Evolutionary conservation across 1,139 yeast genomes (phyloP).

Genomic region (Nakaseomyces delphensis): DNA sequence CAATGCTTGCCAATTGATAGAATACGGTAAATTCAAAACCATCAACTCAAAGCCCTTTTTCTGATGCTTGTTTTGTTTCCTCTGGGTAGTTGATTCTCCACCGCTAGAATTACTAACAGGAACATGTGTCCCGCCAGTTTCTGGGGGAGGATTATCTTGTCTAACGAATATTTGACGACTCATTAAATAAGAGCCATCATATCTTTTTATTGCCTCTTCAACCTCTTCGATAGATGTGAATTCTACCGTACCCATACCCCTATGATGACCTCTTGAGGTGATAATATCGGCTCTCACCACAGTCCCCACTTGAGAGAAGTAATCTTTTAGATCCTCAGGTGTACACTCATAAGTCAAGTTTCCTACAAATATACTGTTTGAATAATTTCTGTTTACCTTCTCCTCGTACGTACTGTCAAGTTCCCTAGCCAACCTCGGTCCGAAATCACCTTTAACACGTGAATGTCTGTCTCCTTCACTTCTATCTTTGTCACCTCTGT

Average conservation of each 20-base stretch:
- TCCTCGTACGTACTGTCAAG: slow-evolving; percentile 30
- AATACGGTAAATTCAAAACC: slow-evolving; percentile 72
- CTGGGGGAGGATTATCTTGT: slow-evolving; percentile 79
- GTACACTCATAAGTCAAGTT: slow-evolving; percentile 61
- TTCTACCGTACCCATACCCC: slow-evolving; percentile 94
- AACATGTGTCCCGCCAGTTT: slow-evolving; percentile 11
- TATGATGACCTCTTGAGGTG: slow-evolving; percentile 70
- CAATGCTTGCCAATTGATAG: slow-evolving; percentile 70
- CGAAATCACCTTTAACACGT: slow-evolving; percentile 17
- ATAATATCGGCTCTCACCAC: slow-evolving; percentile 84
- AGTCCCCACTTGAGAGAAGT: slow-evolving; percentile 55
- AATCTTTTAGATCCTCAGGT: slow-evolving; percentile 50
- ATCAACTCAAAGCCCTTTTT: slow-evolving; percentile 46
- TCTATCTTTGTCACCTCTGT: slow-evolving; percentile 16
- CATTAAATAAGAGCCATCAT: slow-evolving; percentile 55
- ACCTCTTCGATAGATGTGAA: slow-evolving; percentile 63
- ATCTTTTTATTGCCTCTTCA: slow-evolving; percentile 60
- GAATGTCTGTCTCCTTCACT: slow-evolving; percentile 15
- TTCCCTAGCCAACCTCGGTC: slow-evolving; percentile 27
- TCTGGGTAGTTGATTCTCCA: neutral
- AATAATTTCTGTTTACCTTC: slow-evolving; percentile 56
- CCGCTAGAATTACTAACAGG: neutral
- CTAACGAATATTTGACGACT: slow-evolving; percentile 88
- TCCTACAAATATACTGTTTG: slow-evolving; percentile 63
- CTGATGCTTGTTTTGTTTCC: slow-evolving; percentile 1